Evolutionary conservation across 139 green algal genomes (phyloP), one percentile per base, ranked within the genome.

Genomic region (Haematococcus lacustris): DNA sequence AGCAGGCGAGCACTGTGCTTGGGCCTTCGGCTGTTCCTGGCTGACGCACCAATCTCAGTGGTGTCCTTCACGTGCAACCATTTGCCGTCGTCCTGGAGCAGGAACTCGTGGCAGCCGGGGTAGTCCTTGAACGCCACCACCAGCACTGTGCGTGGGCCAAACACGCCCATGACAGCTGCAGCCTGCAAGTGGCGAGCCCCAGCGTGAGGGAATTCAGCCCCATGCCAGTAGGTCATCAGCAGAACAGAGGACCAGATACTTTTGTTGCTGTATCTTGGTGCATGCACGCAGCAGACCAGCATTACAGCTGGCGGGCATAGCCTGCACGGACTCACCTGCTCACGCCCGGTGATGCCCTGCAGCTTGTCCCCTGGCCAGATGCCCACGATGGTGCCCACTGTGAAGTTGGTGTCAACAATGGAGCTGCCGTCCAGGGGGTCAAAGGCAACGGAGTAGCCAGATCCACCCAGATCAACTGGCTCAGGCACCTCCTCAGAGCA

Each of bases 381-480:
- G 63, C 92, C 93, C 51, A 97, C 94, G 84, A 97, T 96, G 80
- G 91, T 97, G 77, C 93, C 92, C 17, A 96, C 92, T 0, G 91
- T 84, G 76, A 97, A 97, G 91, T 97, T 97, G 76, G 91, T 97
- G 89, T 97, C 92, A 32, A 97, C 89, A 70, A 97, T 96, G 82
- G 90, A 96, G 71, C 86, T 94, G 77, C 93, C 93, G 73, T 97
- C 93, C 64, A 97, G 88, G 47, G 93, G 92, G 85, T 97, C 93
- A 75, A 97, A 97, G 38, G 92, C 92, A 25, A 97, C 92, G 64
- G 75, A 92, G 89, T 91, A 97, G 78, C 89, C 91, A 57, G 80
- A 66, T 21, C 91, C 89, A 43, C 86, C 85, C 83, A 97, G 83
- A 78, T 90, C 85, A 30, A 97, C 80, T 23, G 92, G 89, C 90